Evolutionary conservation across 139 green algal species (phyloP).

Genomic region (Coelastrella sp.): DNA sequence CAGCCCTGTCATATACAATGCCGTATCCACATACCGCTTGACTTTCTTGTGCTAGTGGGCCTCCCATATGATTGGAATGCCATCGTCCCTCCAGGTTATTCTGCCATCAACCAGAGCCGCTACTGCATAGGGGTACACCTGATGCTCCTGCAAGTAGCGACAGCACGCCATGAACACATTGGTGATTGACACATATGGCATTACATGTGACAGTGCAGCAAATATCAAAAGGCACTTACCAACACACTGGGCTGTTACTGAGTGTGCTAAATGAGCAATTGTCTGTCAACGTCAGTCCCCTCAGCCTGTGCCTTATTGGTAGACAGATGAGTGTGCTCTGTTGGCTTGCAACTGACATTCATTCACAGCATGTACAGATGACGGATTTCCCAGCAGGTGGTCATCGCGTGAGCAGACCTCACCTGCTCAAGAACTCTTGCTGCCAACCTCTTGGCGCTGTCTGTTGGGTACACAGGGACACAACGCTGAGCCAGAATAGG

Average conservation of each 20-base stretch:
- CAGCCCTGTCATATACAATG: too few species aligned
- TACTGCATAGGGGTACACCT: slow-evolving; percentile 91
- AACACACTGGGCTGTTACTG: too few species aligned
- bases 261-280: too few species aligned
- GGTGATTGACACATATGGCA: too few species aligned
- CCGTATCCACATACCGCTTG: too few species aligned
- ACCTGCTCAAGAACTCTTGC: slow-evolving; percentile 89
- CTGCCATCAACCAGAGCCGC: slow-evolving; percentile 90
- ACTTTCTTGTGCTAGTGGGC: slow-evolving; percentile 37
- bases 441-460: slow-evolving; percentile 85
- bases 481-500: slow-evolving; percentile 93
- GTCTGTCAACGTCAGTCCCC: background rate
- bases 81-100: slow-evolving; percentile 91
- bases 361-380: too few species aligned
- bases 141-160: slow-evolving; percentile 76
- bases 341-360: background rate
- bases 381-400: background rate
- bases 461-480: slow-evolving; percentile 88
- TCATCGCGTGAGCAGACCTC: background rate
- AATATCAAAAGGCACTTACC: too few species aligned
- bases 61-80: slow-evolving; percentile 82
- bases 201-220: background rate
- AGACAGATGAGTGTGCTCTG: background rate
- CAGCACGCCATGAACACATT: too few species aligned
- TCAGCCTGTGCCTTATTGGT: background rate